A percentile compares a stretch with the other conserved stretches of the same genome.
Conservation (phyloP, 2,329 filamentous ascomycete genomes). For the Delphinella strobiligena region DNA sequence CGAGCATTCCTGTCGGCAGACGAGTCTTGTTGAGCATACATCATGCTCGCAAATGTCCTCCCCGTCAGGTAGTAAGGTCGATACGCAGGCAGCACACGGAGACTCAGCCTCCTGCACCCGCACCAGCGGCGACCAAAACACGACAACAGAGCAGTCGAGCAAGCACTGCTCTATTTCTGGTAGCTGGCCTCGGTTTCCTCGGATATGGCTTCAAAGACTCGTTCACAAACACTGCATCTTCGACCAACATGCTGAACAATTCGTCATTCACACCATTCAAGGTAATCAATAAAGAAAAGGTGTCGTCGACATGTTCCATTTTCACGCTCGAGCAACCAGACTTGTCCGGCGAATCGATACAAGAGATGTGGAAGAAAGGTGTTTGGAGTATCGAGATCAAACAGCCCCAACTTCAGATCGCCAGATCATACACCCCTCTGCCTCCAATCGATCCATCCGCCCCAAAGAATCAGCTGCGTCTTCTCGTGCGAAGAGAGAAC, state of each 20-base stretch:
- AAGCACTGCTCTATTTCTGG: not conserved
- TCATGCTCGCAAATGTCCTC: no score
- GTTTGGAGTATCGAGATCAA: constrained; percentile 81
- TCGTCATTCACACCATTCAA: constrained; percentile 54
- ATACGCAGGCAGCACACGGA: no score
- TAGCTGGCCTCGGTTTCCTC: not conserved
- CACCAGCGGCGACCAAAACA: no score
- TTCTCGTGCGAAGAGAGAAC: constrained; percentile 67
- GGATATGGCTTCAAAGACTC: not conserved
- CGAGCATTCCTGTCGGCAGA: no score
- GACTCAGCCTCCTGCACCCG: no score
- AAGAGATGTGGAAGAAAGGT: constrained; percentile 10
- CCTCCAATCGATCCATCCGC: constrained; percentile 37
- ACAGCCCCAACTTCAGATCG: constrained; percentile 88
- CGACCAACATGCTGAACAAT: constrained; percentile 35
- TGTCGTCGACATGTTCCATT: constrained; percentile 58
- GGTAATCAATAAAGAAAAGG: constrained; percentile 46
- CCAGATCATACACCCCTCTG: constrained; percentile 80
- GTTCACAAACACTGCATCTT: not conserved
- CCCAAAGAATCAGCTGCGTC: constrained; percentile 40
- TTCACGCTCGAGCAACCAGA: constrained; percentile 46
- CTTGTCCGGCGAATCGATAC: constrained; percentile 5
- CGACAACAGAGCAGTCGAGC: not conserved
- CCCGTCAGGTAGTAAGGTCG: no score
- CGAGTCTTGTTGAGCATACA: no score